These are phyloP conservation scores for Proliferodiscus dingleyae DNA, from an alignment of 2,329 filamentous ascomycete genomes.

Conservation along the genomic window DNA sequence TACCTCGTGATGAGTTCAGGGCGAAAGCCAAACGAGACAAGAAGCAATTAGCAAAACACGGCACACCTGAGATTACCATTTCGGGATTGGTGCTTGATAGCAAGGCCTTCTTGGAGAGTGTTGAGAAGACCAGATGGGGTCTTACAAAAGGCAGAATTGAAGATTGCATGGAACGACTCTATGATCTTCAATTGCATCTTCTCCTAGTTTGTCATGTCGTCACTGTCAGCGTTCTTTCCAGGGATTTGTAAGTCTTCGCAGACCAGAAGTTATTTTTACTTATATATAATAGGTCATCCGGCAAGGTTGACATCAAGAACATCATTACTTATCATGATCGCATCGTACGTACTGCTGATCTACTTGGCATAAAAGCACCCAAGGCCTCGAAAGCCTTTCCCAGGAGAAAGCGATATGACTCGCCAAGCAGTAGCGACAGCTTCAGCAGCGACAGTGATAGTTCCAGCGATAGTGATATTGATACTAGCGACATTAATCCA, in stretches of 20 bases:
- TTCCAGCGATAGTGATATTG: constrained; percentile 9
- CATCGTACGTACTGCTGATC: constrained; percentile 17
- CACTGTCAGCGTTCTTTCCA: constrained; percentile 16
- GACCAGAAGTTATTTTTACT: neutral
- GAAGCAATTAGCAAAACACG: constrained; percentile 4
- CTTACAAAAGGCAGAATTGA: neutral
- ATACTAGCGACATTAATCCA: constrained; percentile 4
- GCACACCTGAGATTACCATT: neutral
- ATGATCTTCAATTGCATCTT: constrained; percentile 22
- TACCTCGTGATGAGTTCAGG: constrained; percentile 12
- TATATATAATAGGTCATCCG: constrained; percentile 12
- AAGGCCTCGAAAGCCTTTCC: neutral
- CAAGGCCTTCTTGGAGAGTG: constrained; percentile 12
- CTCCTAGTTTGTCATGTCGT: constrained; percentile 24
- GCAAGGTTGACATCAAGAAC: constrained; percentile 19
- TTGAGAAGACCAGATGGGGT: constrained; percentile 19
- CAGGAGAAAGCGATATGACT: neutral
- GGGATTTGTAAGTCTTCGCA: constrained; percentile 15
- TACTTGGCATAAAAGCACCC: constrained; percentile 15
- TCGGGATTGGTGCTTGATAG: constrained; percentile 14
- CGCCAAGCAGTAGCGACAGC: constrained; percentile 5
- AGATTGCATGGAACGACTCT: constrained; percentile 12
- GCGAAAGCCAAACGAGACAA: constrained; percentile 12
- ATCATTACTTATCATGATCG: constrained; percentile 22
- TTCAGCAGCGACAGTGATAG: constrained; percentile 4